Evolutionary conservation across 208 protist genomes (phyloP).

Genomic region (Histomonas meleagridis): DNA sequence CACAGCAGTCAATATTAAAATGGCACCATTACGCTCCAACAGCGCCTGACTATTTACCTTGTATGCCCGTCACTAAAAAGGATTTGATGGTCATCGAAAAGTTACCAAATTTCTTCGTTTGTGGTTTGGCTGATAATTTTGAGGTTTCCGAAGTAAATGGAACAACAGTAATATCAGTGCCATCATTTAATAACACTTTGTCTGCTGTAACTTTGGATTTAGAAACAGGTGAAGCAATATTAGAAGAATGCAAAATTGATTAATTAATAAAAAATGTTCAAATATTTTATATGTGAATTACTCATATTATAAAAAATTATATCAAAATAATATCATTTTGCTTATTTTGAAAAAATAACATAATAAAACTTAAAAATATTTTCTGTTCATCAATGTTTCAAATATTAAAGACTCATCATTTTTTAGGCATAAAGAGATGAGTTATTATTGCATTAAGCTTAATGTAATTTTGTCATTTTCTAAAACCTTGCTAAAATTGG

Average conservation of each 20-base stretch:
- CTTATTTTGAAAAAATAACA: too few relatives aligned
- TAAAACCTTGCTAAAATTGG: too few relatives aligned
- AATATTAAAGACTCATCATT: too few relatives aligned
- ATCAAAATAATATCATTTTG: too few relatives aligned
- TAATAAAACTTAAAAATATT: too few relatives aligned
- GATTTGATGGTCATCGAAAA: background rate
- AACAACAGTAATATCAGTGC: background rate
- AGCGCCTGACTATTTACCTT: background rate
- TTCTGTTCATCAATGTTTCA: too few relatives aligned
- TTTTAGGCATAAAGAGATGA: too few relatives aligned
- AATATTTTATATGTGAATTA: too few relatives aligned
- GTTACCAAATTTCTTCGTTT: background rate
- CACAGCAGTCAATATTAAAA: background rate
- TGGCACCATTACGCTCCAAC: background rate
- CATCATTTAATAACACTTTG: background rate
- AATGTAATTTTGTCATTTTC: too few relatives aligned
- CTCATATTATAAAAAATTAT: too few relatives aligned
- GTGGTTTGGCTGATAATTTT: background rate
- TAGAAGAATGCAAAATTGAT: background rate
- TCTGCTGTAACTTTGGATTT: background rate
- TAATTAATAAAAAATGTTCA: too few relatives aligned
- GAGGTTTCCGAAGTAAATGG: background rate
- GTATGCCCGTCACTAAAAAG: background rate
- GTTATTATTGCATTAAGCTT: too few relatives aligned
- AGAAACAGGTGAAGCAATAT: background rate